phyloP scores from a whole-genome alignment of 2,329 filamentous ascomycete genomes.

The Elsinoe necatrix region DNA sequence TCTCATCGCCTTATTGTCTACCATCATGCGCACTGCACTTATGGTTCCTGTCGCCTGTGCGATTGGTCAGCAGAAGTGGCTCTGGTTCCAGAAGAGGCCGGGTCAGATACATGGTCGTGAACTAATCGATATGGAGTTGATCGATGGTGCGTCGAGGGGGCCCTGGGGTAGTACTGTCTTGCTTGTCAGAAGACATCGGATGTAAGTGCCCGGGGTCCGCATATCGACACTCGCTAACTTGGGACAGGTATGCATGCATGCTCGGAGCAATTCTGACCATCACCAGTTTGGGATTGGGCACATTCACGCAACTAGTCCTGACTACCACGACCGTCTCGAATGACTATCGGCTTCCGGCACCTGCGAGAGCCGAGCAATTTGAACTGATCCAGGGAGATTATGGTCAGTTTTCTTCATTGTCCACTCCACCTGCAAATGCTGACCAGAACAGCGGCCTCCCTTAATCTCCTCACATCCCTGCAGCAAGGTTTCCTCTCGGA shows the following conservation, averaged over 20 bases:
- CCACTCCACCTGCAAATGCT: not conserved
- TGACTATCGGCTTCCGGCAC: not conserved
- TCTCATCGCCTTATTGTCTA: not conserved
- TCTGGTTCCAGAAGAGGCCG: not conserved
- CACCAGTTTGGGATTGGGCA: not conserved
- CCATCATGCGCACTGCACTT: not conserved
- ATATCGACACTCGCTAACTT: not conserved
- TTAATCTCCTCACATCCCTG: not conserved
- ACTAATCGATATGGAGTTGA: not conserved
- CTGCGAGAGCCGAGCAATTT: not conserved
- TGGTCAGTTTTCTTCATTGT: not conserved
- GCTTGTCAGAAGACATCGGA: not conserved
- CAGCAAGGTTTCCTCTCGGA: not conserved
- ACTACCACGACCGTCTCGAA: not conserved
- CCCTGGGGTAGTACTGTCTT: constrained; percentile 2
- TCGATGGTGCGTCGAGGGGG: constrained; percentile 1
- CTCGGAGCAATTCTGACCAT: not conserved
- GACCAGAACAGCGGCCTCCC: not conserved
- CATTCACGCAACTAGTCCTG: not conserved
- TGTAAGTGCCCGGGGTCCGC: not conserved
- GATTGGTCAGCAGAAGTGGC: not conserved
- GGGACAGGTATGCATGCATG: not conserved
- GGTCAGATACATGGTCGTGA: not conserved
- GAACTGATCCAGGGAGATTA: not conserved
- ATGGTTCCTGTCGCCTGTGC: not conserved